Conservation (phyloP, 208 protist species). For the Phytomonas sp. region DNA sequence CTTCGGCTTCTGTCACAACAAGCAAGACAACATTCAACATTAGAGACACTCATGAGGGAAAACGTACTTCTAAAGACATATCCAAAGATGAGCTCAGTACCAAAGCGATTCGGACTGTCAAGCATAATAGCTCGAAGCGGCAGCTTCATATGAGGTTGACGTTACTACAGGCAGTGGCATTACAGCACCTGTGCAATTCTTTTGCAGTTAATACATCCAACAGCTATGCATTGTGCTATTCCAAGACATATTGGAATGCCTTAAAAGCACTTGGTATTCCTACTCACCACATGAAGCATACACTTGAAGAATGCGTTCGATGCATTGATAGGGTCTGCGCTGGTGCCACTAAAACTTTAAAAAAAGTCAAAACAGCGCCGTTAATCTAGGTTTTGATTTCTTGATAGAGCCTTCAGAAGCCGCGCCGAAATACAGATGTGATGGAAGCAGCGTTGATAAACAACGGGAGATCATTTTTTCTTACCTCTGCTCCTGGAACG, state of each 20-base stretch:
- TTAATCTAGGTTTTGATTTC: neutral
- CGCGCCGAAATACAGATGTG: neutral
- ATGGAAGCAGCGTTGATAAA: neutral
- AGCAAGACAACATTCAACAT: neutral
- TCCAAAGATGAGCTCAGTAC: neutral
- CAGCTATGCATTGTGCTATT: constrained; percentile 5
- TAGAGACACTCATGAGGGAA: neutral
- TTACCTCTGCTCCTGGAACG: constrained; percentile 33
- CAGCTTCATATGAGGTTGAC: neutral
- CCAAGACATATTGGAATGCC: neutral
- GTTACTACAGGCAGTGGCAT: neutral
- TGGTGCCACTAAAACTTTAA: neutral
- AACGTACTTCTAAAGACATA: neutral
- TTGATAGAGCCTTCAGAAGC: neutral
- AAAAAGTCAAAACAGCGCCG: neutral
- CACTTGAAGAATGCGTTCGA: neutral
- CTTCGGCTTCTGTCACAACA: neutral
- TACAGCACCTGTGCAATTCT: neutral
- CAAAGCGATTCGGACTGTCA: neutral
- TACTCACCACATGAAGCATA: neutral
- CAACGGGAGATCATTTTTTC: constrained; percentile 16
- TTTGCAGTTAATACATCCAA: constrained; percentile 1
- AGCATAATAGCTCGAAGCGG: neutral
- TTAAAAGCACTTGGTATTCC: neutral
- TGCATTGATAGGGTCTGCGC: neutral